Percentiles rank a stretch among this genome's conserved stretches.
These are phyloP conservation scores for Cydonia oblonga DNA, from an alignment of 331 rosid species.

Conservation along the genomic window DNA sequence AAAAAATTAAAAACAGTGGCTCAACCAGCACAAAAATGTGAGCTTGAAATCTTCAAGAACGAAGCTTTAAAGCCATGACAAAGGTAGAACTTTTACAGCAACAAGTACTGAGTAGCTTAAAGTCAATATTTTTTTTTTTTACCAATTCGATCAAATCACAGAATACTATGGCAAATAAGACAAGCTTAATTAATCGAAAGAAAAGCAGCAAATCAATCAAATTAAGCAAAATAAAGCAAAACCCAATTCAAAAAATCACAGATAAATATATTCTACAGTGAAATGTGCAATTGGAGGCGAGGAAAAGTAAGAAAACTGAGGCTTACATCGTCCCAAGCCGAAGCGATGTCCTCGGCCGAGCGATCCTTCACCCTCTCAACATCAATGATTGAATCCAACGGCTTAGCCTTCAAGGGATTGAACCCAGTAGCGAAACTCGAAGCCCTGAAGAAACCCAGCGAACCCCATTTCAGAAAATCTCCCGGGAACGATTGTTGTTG, in stretches of 20 bases:
- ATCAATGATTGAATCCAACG: conserved; percentile 69
- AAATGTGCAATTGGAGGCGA: background rate
- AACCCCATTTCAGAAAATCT: conserved; percentile 57
- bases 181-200: background rate
- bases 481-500: conserved; percentile 28
- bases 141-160: background rate
- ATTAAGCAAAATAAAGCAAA: background rate
- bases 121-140: background rate
- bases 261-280: background rate
- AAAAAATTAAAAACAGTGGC: background rate
- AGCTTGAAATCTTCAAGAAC: background rate
- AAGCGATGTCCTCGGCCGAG: conserved; percentile 61
- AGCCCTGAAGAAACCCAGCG: conserved; percentile 60
- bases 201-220: background rate
- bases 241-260: background rate
- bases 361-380: conserved; percentile 55
- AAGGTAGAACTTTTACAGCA: background rate
- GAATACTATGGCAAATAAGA: background rate
- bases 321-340: conserved; percentile 87
- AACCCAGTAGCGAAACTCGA: conserved; percentile 76
- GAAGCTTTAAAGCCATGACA: background rate
- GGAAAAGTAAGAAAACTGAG: background rate
- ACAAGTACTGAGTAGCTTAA: background rate
- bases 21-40: background rate
- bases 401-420: conserved; percentile 62